Conservation (phyloP, 2,329 filamentous ascomycete genomes). For the Diplodia mutila region DNA sequence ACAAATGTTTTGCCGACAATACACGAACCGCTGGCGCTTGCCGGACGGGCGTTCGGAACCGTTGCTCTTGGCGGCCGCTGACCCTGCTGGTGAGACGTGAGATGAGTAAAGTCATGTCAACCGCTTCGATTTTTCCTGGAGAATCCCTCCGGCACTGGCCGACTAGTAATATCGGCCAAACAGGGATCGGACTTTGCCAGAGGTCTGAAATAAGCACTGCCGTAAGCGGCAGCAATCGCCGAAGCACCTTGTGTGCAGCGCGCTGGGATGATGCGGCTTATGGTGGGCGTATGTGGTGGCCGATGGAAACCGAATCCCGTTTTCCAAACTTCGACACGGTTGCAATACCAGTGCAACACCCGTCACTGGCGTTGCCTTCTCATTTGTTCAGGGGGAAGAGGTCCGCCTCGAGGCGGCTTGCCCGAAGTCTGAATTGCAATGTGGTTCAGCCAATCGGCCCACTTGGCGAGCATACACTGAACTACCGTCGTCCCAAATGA, state of each 20-base stretch:
- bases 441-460: background rate
- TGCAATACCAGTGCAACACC: constrained; percentile 10
- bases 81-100: constrained; percentile 4
- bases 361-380: background rate
- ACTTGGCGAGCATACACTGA: background rate
- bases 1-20: constrained; percentile 4
- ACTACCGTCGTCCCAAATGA: background rate
- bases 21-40: background rate
- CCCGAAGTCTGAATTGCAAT: background rate
- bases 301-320: constrained; percentile 17
- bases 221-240: constrained; percentile 9
- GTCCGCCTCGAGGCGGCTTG: background rate
- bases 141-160: background rate
- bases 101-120: constrained; percentile 15
- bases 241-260: background rate
- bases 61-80: background rate
- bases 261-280: background rate
- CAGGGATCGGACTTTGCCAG: background rate
- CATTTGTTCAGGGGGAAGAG: background rate
- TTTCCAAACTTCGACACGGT: constrained; percentile 17
- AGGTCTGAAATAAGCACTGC: background rate
- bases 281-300: background rate
- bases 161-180: background rate
- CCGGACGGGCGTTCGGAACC: background rate
- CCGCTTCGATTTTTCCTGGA: background rate